phyloP scores from a whole-genome alignment of 1,284 basidiomycete genomes.

The Trametes hirsuta region DNA sequence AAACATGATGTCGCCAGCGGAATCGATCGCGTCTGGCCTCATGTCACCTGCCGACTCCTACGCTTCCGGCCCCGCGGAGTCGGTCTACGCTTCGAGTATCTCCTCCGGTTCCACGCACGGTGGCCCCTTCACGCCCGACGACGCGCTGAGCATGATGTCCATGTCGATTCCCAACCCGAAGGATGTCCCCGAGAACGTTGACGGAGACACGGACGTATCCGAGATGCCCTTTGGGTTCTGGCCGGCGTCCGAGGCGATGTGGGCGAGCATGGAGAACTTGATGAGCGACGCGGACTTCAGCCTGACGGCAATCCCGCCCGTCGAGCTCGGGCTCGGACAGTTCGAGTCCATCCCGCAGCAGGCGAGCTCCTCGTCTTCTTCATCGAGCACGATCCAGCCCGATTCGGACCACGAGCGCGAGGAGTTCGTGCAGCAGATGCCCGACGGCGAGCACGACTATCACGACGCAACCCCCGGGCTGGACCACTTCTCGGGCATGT shows the following conservation, averaged over 20 bases:
- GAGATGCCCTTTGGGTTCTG: conserved; percentile 40
- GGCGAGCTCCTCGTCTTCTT: conserved; percentile 2
- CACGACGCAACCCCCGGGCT: conserved; percentile 30
- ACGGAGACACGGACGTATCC: conserved; percentile 21
- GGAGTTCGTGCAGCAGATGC: conserved; percentile 15
- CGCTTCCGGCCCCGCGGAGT: conserved; percentile 34
- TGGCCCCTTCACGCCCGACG: conserved; percentile 34
- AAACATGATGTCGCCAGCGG: conserved; percentile 37
- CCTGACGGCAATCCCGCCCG: conserved; percentile 47
- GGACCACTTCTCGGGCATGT: conserved; percentile 34
- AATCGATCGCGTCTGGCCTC: conserved; percentile 42
- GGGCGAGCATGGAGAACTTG: conserved; percentile 38
- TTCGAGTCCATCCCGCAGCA: conserved; percentile 26
- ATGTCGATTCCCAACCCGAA: conserved; percentile 21
- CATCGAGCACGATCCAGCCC: conserved; percentile 19
- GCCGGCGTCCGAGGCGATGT: conserved; percentile 23
- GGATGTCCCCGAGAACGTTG: conserved; percentile 29
- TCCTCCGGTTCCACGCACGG: conserved; percentile 28
- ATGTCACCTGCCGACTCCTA: conserved; percentile 38
- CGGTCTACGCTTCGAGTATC: conserved; percentile 25
- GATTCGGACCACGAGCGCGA: conserved; percentile 10
- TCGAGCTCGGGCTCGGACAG: conserved; percentile 45
- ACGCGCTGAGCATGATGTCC: conserved; percentile 30
- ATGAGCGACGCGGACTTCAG: conserved; percentile 49
- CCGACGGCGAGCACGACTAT: conserved; percentile 30